phyloP scores from a whole-genome alignment of 2,329 filamentous ascomycete genomes.

The Fusarium chlamydosporum region DNA sequence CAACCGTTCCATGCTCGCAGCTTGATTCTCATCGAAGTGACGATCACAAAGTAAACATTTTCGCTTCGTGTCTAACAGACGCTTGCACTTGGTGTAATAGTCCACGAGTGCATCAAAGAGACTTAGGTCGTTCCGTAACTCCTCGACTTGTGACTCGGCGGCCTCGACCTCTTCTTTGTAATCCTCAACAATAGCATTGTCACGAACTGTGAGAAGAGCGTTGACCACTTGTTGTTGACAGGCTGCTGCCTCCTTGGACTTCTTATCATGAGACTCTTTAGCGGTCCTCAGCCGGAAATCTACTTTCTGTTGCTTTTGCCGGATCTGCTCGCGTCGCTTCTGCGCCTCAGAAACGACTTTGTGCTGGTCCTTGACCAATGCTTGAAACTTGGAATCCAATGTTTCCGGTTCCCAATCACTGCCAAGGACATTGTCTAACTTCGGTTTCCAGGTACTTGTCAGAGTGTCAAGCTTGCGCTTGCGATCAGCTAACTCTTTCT shows the following conservation, averaged over 20 bases:
- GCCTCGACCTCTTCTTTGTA: constrained; percentile 66
- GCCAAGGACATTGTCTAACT: constrained; percentile 76
- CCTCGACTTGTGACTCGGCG: constrained; percentile 70
- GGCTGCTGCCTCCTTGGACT: constrained; percentile 71
- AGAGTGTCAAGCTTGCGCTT: constrained; percentile 83
- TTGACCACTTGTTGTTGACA: constrained; percentile 70
- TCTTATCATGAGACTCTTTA: constrained; percentile 74
- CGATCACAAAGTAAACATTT: constrained; percentile 83
- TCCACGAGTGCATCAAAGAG: constrained; percentile 77
- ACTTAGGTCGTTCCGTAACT: constrained; percentile 75
- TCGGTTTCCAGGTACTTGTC: constrained; percentile 78
- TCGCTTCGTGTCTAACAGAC: constrained; percentile 75
- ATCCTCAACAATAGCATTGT: constrained; percentile 65
- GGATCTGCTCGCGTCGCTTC: constrained; percentile 76
- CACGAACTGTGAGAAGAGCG: constrained; percentile 62
- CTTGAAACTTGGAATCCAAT: constrained; percentile 79
- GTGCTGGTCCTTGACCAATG: constrained; percentile 69
- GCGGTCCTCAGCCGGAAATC: constrained; percentile 78
- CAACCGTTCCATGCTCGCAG: constrained; percentile 72
- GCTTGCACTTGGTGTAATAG: constrained; percentile 79
- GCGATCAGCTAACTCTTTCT: constrained; percentile 82
- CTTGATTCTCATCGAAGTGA: constrained; percentile 72
- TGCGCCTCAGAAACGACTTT: constrained; percentile 74
- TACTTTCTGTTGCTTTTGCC: constrained; percentile 80
- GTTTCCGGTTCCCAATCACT: constrained; percentile 76